Conservation (phyloP, 305 asterid species). For the Caryopteris hybrid region DNA sequence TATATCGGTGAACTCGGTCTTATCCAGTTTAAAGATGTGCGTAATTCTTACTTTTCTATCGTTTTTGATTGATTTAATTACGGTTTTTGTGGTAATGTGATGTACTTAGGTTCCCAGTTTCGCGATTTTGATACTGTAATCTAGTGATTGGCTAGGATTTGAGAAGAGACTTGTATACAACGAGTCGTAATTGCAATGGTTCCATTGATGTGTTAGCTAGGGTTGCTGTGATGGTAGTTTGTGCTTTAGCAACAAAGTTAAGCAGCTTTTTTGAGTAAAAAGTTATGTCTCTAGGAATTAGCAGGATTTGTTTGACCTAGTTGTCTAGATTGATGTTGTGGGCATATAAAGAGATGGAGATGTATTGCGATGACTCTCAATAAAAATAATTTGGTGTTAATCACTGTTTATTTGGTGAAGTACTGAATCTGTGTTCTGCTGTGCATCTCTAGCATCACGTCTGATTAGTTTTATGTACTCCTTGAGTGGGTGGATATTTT, state of each 20-base stretch:
- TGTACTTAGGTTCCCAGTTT: slow-evolving; percentile 10
- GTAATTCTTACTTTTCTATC: slow-evolving; percentile 10
- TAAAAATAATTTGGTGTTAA: background rate
- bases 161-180: background rate
- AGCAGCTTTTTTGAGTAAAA: background rate
- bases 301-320: slow-evolving; percentile 4
- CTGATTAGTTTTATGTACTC: background rate
- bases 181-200: background rate
- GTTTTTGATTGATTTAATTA: slow-evolving; percentile 11
- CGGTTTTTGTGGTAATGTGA: slow-evolving; percentile 5
- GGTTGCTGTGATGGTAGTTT: slow-evolving; percentile 10
- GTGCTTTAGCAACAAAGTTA: background rate
- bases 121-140: background rate
- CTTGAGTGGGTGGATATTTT: background rate
- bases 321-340: background rate
- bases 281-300: background rate
- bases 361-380: background rate
- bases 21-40: slow-evolving; percentile 88
- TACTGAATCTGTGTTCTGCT: background rate
- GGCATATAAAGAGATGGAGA: background rate
- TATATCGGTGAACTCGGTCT: slow-evolving; percentile 95
- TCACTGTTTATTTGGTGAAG: background rate
- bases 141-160: slow-evolving; percentile 7
- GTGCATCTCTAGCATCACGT: background rate
- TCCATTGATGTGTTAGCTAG: slow-evolving; percentile 7